phyloP scores from a whole-genome alignment of 495 filamentous ascomycete species.

The Penicillium fimorum region DNA sequence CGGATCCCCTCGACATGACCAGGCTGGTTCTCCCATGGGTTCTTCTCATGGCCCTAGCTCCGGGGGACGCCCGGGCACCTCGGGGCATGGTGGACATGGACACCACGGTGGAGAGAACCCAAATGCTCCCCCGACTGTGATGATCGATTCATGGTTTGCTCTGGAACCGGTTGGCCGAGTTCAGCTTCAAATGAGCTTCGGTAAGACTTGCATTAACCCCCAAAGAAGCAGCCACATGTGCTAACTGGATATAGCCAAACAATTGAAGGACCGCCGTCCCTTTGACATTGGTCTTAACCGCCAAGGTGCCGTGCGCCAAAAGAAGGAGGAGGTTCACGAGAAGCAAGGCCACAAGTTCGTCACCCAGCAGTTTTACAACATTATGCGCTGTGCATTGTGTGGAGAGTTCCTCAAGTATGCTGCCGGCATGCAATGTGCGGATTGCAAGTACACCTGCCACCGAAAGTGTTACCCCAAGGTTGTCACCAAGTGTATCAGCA shows the following conservation, averaged over 20 bases:
- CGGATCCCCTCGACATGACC: conserved; percentile 37
- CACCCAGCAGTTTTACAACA: conserved; percentile 98
- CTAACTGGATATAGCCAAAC: conserved; percentile 58
- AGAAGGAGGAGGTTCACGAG: conserved; percentile 95
- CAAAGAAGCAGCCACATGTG: neutral
- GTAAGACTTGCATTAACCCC: conserved; percentile 47
- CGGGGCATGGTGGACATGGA: conserved; percentile 17
- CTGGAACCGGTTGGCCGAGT: conserved; percentile 92
- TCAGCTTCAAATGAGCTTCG: conserved; percentile 81
- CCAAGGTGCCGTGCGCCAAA: conserved; percentile 93
- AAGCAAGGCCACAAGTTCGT: conserved; percentile 99
- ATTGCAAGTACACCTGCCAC: conserved; percentile 99
- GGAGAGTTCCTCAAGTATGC: conserved; percentile 98
- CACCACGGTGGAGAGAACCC: conserved; percentile 28
- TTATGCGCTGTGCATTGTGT: conserved; percentile 98
- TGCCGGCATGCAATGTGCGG: conserved; percentile 97
- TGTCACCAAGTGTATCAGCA: conserved; percentile 99
- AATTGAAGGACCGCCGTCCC: conserved; percentile 63
- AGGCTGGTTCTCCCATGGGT: conserved; percentile 44
- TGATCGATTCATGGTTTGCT: conserved; percentile 95
- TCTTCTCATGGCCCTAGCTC: conserved; percentile 31
- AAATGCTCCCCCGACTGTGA: conserved; percentile 50
- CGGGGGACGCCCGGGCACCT: conserved; percentile 26
- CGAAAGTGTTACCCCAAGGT: conserved; percentile 94
- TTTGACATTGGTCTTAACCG: conserved; percentile 88